Evolutionary conservation across 768 basidiomycete species (phyloP), one percentile per base, ranked within the genome.

Genomic region (Auricularia cornea): DNA sequence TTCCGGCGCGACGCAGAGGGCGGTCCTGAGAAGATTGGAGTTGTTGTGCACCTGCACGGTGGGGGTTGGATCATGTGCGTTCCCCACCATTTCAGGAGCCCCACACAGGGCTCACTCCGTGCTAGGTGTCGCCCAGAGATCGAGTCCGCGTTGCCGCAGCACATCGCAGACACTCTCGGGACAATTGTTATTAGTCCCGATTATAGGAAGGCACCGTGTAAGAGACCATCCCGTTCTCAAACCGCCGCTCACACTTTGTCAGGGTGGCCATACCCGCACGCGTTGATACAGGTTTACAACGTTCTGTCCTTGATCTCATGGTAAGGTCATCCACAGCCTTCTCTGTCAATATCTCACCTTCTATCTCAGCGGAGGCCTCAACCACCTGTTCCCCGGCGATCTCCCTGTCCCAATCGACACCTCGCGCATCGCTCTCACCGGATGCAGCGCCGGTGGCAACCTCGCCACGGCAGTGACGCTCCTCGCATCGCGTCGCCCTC

Each of bases 1-100:
- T 14, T 28, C 8, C 28, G 18, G 26, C 28, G 14, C 18, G 29
- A 20, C 18, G 12, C 5, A 11, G 44, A 18, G 44, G 23, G 16
- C 5, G 18, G 11, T 48, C 44, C 48, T 8, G 20, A 10, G 8
- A 52, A 52, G 6, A 28, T 28, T 57, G 65, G 65, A 6, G 63
- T 64, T 6, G 48, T 63, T 18, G 60, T 66, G 28, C 62, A 67
- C 60, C 31, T 63, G 6, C 65, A 65, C 38, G 67, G 67, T 26
- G 65, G 65, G 14, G 67, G 65, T 11, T 67, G 67, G 67, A 48
- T 63, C 23, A 66, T 66, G 65, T 67, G 52, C 65, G 44, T 11
- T 48, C 5, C 44, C 18, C 11, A 18, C 5, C 44, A 48, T 48
- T n/a, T n/a, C n/a, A n/a, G n/a, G n/a, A 5, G 5, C 18, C 44